These are phyloP conservation scores for Leccinum angustisporum DNA, from an alignment of 1,284 basidiomycete species.

Conservation along the genomic window DNA sequence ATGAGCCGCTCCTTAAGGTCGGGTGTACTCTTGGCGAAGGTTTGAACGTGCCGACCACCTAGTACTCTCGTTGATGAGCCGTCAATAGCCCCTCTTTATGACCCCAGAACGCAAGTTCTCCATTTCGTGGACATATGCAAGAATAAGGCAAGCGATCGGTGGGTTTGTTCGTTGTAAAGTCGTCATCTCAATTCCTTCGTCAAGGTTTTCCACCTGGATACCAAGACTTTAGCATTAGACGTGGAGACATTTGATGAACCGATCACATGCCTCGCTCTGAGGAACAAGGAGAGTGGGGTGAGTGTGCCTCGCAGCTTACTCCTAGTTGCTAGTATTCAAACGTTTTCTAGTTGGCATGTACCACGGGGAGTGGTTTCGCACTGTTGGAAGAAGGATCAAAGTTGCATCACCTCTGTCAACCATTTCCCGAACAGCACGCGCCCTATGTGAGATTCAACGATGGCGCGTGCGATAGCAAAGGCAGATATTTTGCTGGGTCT, in stretches of 20 bases:
- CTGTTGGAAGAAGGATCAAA: slow-evolving; percentile 18
- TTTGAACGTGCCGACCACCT: slow-evolving; percentile 26
- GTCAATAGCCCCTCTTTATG: slow-evolving; percentile 58
- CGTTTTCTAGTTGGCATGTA: slow-evolving; percentile 20
- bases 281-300: slow-evolving; percentile 16
- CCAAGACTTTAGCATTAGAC: slow-evolving; percentile 10
- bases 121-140: slow-evolving; percentile 70
- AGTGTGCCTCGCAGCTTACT: background rate
- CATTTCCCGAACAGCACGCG: slow-evolving; percentile 43
- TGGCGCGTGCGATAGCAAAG: slow-evolving; percentile 62
- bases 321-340: background rate
- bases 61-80: slow-evolving; percentile 9
- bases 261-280: slow-evolving; percentile 25
- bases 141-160: slow-evolving; percentile 41
- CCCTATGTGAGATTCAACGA: slow-evolving; percentile 64
- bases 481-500: slow-evolving; percentile 66
- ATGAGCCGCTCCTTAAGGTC: slow-evolving; percentile 51
- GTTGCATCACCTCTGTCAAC: slow-evolving; percentile 40
- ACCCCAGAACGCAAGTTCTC: slow-evolving; percentile 48
- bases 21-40: slow-evolving; percentile 69
- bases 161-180: slow-evolving; percentile 40
- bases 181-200: slow-evolving; percentile 1
- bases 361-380: slow-evolving; percentile 22
- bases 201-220: slow-evolving; percentile 28
- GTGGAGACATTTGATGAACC: slow-evolving; percentile 27